These are phyloP conservation scores for Beauveria brongniartii DNA, from an alignment of 2,329 filamentous ascomycete genomes.

Conservation along the genomic window DNA sequence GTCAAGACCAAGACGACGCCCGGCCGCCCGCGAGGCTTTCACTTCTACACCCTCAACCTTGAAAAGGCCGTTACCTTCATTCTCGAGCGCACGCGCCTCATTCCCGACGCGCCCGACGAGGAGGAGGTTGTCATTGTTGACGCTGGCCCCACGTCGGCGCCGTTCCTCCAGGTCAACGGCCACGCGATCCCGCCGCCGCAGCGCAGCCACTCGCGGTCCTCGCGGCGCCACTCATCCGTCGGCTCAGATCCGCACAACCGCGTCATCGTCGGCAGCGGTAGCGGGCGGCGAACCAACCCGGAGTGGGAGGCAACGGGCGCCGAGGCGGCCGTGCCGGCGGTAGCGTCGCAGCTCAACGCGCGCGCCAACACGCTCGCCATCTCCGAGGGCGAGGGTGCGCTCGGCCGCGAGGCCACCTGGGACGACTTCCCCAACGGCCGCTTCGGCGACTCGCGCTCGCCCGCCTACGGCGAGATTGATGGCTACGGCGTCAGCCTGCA, in stretches of 20 bases:
- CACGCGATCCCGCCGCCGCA: conserved; percentile 21
- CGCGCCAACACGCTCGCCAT: conserved; percentile 84
- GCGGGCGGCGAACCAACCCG: conserved; percentile 43
- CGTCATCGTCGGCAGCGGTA: conserved; percentile 64
- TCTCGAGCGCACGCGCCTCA: conserved; percentile 75
- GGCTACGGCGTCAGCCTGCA: conserved; percentile 97
- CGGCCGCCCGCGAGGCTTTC: conserved; percentile 65
- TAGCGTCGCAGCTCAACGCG: conserved; percentile 63
- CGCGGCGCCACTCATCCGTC: conserved; percentile 65
- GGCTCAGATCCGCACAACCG: conserved; percentile 83
- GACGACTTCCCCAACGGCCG: conserved; percentile 96
- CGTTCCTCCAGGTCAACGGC: conserved; percentile 41
- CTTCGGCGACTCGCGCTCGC: conserved; percentile 88
- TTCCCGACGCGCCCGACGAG: conserved; percentile 53
- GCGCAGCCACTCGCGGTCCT: conserved; percentile 28
- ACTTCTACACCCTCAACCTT: conserved; percentile 95
- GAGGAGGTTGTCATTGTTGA: conserved; percentile 45
- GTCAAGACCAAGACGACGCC: conserved; percentile 47
- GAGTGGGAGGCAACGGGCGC: conserved; percentile 66
- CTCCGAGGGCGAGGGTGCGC: conserved; percentile 81
- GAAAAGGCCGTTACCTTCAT: conserved; percentile 96
- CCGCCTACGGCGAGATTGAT: conserved; percentile 92
- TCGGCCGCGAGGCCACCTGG: conserved; percentile 94
- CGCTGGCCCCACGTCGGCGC: conserved; percentile 28
- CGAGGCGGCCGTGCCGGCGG: conserved; percentile 69